Conservation (phyloP, 2,329 filamentous ascomycete species). For the Fusarium sp. region DNA sequence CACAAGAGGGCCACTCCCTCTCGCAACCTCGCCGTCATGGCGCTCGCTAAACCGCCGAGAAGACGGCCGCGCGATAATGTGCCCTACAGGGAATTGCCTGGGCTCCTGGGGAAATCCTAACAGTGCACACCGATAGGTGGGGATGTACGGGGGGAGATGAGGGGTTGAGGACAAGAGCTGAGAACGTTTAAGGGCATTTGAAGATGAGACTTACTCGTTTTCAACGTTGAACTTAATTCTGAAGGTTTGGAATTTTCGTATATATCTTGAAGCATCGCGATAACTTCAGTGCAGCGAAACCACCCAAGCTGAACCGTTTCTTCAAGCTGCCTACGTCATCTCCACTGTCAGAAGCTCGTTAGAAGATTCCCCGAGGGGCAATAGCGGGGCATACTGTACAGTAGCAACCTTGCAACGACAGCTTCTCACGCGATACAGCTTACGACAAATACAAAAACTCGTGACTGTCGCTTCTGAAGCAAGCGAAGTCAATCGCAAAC, state of each 20-base stretch:
- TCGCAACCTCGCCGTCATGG: constrained; percentile 17
- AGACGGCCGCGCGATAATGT: constrained; percentile 28
- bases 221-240: background rate
- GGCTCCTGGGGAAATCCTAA: constrained; percentile 34
- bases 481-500: constrained; percentile 1
- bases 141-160: constrained; percentile 44
- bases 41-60: constrained; percentile 32
- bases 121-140: constrained; percentile 47
- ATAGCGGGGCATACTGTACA: constrained; percentile 41
- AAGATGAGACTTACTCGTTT: background rate
- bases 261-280: constrained; percentile 4
- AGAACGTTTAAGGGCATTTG: background rate
- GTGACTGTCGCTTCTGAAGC: background rate
- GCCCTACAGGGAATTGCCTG: constrained; percentile 11
- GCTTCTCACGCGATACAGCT: constrained; percentile 40
- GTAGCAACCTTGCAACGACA: constrained; percentile 42
- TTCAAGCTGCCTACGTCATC: constrained; percentile 36
- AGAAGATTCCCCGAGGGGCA: constrained; percentile 40
- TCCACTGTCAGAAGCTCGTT: constrained; percentile 21
- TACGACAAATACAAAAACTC: constrained; percentile 29
- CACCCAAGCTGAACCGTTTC: background rate
- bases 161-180: constrained; percentile 16
- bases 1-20: constrained; percentile 22
- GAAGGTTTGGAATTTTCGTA: background rate
- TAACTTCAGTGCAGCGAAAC: background rate